phyloP scores from a whole-genome alignment of 2,329 filamentous ascomycete species.

The Macrophomina pseudophaseolina region DNA sequence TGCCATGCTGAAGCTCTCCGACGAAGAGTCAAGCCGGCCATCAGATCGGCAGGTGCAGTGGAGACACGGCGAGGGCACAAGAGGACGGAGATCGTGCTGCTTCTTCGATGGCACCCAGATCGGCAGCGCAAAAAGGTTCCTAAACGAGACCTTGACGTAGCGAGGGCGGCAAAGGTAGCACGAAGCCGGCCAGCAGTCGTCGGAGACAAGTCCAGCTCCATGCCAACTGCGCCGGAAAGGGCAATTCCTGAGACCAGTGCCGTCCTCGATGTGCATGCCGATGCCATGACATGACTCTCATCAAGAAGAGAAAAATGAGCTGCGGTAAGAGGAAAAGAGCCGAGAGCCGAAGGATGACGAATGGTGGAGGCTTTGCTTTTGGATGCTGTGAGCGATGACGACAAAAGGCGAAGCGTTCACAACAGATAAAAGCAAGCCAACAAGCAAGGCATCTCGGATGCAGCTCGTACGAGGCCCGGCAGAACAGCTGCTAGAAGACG shows the following conservation, averaged over 20 bases:
- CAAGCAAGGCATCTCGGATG: constrained; percentile 13
- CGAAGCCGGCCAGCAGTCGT: constrained; percentile 1
- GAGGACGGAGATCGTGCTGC: background rate
- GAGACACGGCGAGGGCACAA: background rate
- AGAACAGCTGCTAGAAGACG: background rate
- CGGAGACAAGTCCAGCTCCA: background rate
- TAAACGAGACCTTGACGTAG: constrained; percentile 1
- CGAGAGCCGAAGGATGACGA: constrained; percentile 1
- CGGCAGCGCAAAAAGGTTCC: background rate
- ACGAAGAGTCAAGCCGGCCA: background rate
- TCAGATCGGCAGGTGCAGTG: no score
- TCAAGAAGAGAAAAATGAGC: background rate
- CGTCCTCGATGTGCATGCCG: background rate
- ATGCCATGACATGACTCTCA: background rate
- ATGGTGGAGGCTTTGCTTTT: constrained; percentile 17
- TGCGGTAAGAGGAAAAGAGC: background rate
- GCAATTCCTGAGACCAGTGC: background rate
- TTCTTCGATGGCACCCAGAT: background rate
- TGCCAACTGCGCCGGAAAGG: constrained; percentile 2
- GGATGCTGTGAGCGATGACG: constrained; percentile 10
- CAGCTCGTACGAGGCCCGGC: constrained; percentile 25
- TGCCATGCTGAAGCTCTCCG: background rate
- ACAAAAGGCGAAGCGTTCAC: constrained; percentile 10
- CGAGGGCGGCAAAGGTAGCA: background rate
- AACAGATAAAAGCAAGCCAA: constrained; percentile 10